Conservation (phyloP, 2,329 filamentous ascomycete species). For the Graphium sp. region DNA sequence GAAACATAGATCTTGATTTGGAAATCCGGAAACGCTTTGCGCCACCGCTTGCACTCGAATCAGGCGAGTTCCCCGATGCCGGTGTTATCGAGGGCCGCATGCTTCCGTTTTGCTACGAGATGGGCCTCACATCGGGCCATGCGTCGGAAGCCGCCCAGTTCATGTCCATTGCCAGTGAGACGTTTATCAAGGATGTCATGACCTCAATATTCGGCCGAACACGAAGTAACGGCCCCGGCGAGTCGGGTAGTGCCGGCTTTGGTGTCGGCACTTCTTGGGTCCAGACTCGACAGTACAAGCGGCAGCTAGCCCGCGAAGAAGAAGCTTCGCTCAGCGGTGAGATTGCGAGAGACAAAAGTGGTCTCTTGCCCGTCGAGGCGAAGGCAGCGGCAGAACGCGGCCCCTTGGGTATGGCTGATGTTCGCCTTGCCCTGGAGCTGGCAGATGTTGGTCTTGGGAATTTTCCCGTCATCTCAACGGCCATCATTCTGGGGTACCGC, state of each 20-base stretch:
- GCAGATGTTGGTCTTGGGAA: slow-evolving; percentile 60
- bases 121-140: slow-evolving; percentile 42
- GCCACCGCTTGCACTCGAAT: slow-evolving; percentile 48
- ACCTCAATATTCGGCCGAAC: slow-evolving; percentile 47
- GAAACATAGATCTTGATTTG: slow-evolving; percentile 46
- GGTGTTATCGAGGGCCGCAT: slow-evolving; percentile 45
- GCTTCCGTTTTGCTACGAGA: slow-evolving; percentile 52
- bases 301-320: slow-evolving; percentile 62
- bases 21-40: slow-evolving; percentile 51
- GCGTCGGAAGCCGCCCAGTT: slow-evolving; percentile 42
- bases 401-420: slow-evolving; percentile 60
- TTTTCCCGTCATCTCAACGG: slow-evolving; percentile 58
- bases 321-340: slow-evolving; percentile 57
- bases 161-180: slow-evolving; percentile 48
- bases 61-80: slow-evolving; percentile 53
- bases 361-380: slow-evolving; percentile 65
- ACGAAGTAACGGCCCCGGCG: slow-evolving; percentile 45
- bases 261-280: slow-evolving; percentile 55
- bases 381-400: slow-evolving; percentile 57
- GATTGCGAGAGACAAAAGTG: slow-evolving; percentile 55
- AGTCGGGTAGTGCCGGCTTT: slow-evolving; percentile 42
- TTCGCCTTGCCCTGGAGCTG: slow-evolving; percentile 60
- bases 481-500: slow-evolving; percentile 53
- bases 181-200: slow-evolving; percentile 49
- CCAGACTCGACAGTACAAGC: slow-evolving; percentile 62